phyloP scores from a whole-genome alignment of 1,284 basidiomycete genomes.

The Heterobasidion occidentale region DNA sequence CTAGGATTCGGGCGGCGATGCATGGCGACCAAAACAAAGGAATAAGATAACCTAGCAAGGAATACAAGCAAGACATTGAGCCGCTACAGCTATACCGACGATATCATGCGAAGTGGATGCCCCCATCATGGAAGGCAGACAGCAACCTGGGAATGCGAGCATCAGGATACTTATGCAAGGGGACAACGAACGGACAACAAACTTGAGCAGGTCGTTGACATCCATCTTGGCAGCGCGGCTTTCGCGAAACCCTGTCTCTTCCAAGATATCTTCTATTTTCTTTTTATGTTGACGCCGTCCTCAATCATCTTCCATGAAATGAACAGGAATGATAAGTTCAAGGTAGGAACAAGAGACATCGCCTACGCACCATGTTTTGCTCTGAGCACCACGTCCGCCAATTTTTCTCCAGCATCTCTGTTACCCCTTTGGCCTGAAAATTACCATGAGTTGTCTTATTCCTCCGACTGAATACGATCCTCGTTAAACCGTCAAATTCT shows the following conservation, averaged over 20 bases:
- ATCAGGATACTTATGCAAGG: no score
- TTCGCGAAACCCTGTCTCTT: conserved; percentile 56
- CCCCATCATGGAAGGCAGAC: no score
- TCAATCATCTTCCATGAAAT: conserved; percentile 52
- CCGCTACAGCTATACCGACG: no score
- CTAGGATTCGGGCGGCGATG: neutral
- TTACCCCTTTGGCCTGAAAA: conserved; percentile 89
- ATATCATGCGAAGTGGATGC: no score
- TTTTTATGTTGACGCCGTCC: conserved; percentile 65
- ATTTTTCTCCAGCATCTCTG: conserved; percentile 92
- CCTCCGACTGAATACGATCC: conserved; percentile 84
- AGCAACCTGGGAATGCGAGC: no score
- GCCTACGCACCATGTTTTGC: conserved; percentile 54
- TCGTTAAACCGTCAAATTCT: conserved; percentile 93
- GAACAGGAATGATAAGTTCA: neutral
- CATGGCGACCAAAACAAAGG: neutral
- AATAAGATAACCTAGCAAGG: neutral
- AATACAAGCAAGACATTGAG: neutral
- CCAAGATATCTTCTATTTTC: conserved; percentile 73
- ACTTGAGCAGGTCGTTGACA: conserved; percentile 74
- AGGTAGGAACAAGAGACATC: conserved; percentile 7
- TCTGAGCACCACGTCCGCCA: conserved; percentile 92
- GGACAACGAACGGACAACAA: conserved; percentile 12
- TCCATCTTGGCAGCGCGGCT: conserved; percentile 76
- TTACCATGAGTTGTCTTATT: conserved; percentile 90